Conservation (phyloP, 1,139 yeast species). For the Saccharomycopsis hybrid region DNA sequence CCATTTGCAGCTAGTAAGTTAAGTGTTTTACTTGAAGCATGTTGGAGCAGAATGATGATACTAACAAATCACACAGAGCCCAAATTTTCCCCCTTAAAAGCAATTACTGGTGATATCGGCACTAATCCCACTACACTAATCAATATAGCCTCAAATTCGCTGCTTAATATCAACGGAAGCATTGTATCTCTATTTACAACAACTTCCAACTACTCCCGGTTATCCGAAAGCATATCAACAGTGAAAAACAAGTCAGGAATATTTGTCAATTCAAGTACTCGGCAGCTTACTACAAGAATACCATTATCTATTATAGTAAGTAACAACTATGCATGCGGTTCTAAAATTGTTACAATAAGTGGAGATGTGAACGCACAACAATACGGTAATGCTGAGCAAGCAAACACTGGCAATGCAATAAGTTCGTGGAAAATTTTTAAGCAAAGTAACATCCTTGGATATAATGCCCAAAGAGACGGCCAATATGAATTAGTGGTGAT, state of each 20-base stretch:
- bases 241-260: not conserved
- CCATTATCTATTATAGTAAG: not conserved
- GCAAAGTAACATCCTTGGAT: slow-evolving; percentile 6
- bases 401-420: not conserved
- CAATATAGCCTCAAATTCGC: slow-evolving; percentile 4
- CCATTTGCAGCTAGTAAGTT: slow-evolving; percentile 12
- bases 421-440: slow-evolving; percentile 9
- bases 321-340: not conserved
- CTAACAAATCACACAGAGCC: no score
- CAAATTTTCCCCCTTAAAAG: not conserved
- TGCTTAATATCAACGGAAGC: not conserved
- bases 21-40: not conserved
- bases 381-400: no score
- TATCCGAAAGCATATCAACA: not conserved
- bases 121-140: slow-evolving; percentile 4
- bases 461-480: slow-evolving; percentile 1
- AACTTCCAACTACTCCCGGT: not conserved
- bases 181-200: slow-evolving; percentile 1
- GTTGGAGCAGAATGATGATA: no score
- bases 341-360: not conserved
- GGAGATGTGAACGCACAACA: no score
- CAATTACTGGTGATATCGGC: not conserved
- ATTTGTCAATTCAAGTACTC: no score
- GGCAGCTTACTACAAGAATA: not conserved
- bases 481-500: slow-evolving; percentile 4